phyloP scores from a whole-genome alignment of 306 rosid species.

The Mucuna pruriens region DNA sequence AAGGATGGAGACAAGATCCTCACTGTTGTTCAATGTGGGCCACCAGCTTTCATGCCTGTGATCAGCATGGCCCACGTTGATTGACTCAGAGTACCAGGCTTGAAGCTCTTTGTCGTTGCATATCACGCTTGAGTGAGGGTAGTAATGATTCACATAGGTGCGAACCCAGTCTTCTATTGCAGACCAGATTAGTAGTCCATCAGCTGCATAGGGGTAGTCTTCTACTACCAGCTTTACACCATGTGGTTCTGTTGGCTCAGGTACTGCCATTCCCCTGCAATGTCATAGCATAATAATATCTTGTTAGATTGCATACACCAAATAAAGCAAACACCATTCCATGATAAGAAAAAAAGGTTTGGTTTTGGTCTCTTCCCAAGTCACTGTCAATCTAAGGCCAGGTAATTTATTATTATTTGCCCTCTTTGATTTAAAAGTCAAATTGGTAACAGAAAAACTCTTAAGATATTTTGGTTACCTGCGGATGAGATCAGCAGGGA shows the following conservation, averaged over 20 bases:
- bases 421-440: not conserved
- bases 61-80: conserved; percentile 94
- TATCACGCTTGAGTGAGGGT: conserved; percentile 61
- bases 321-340: conserved; percentile 23
- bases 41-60: conserved; percentile 74
- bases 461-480: conserved; percentile 45
- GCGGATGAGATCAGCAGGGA: conserved; percentile 87
- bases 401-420: not conserved
- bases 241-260: conserved; percentile 84
- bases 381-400: not conserved
- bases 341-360: not conserved
- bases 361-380: not conserved
- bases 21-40: conserved; percentile 67
- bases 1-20: conserved; percentile 68
- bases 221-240: conserved; percentile 75
- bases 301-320: conserved; percentile 39
- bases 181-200: conserved; percentile 86
- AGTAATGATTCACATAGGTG: conserved; percentile 75
- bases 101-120: conserved; percentile 79
- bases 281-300: not conserved
- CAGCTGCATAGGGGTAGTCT: conserved; percentile 92
- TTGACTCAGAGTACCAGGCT: conserved; percentile 84
- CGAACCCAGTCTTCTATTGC: conserved; percentile 85
- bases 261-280: conserved; percentile 84
- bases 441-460: not conserved